These are phyloP conservation scores for Pistacia vera DNA, from an alignment of 345 rosid genomes.

Conservation along the genomic window DNA sequence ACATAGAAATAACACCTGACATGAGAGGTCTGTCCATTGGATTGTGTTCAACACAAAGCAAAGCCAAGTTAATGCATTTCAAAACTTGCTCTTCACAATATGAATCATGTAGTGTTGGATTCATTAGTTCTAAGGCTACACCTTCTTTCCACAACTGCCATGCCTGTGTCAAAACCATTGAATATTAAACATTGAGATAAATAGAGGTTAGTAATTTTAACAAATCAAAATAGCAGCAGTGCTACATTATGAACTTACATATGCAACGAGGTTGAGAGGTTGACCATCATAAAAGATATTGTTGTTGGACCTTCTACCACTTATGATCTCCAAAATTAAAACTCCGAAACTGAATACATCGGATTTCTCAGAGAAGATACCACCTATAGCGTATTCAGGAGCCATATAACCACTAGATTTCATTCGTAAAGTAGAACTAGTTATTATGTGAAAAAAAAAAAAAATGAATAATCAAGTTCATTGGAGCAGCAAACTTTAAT, in stretches of 20 bases:
- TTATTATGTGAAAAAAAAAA: neutral
- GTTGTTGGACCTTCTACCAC: constrained; percentile 20
- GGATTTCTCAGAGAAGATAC: constrained; percentile 28
- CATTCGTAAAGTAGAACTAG: neutral
- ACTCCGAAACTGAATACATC: constrained; percentile 33
- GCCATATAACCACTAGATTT: constrained; percentile 24
- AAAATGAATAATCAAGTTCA: neutral
- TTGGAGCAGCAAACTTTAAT: neutral
- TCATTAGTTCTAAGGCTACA: neutral
- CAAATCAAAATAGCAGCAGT: too few relatives aligned
- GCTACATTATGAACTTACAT: constrained; percentile 11
- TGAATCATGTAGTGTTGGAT: neutral
- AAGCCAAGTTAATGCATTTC: neutral
- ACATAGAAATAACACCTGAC: neutral
- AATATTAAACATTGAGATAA: neutral
- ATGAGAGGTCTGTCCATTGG: neutral
- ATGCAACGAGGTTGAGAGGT: constrained; percentile 15
- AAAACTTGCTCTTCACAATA: neutral
- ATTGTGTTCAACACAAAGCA: neutral
- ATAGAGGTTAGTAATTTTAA: neutral
- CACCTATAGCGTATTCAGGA: constrained; percentile 24
- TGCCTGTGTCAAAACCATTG: constrained; percentile 14
- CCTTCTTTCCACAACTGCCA: constrained; percentile 24
- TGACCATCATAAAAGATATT: neutral
- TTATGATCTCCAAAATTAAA: constrained; percentile 13